Evolutionary conservation across 768 basidiomycete species (phyloP).

Genomic region (Tulasnella calospora): DNA sequence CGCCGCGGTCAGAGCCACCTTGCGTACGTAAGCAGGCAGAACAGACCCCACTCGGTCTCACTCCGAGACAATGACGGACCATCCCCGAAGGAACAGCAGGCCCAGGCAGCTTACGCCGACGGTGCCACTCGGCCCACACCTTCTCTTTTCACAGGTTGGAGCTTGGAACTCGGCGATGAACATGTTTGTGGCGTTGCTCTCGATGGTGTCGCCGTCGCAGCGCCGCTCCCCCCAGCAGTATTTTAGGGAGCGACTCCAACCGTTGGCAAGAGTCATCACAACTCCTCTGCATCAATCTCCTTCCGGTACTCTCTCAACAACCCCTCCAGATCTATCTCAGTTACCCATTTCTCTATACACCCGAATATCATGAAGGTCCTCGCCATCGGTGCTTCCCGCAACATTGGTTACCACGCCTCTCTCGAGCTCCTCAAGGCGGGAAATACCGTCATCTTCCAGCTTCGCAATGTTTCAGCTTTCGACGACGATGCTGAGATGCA

Average conservation of each 20-base stretch:
- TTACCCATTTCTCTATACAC: neutral
- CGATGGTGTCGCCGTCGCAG: neutral
- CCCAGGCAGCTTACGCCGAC: neutral
- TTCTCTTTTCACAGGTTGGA: neutral
- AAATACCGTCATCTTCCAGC: constrained; percentile 9
- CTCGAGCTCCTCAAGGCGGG: constrained; percentile 6
- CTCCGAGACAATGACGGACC: neutral
- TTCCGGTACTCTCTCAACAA: neutral
- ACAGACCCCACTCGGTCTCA: neutral
- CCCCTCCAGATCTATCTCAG: neutral
- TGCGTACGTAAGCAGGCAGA: neutral
- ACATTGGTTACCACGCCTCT: constrained; percentile 13
- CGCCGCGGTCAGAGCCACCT: neutral
- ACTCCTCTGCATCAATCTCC: neutral
- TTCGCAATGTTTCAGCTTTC: constrained; percentile 19
- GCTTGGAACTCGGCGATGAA: neutral
- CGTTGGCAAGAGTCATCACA: neutral
- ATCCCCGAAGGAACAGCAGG: neutral
- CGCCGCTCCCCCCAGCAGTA: neutral
- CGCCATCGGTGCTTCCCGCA: constrained; percentile 20
- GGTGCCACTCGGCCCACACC: neutral
- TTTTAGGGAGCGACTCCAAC: neutral
- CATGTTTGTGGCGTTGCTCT: neutral
- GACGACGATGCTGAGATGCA: constrained; percentile 14
- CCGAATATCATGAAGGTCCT: constrained; percentile 16